Base-by-base conservation (phyloP, 768 basidiomycete genomes). In the Melanogaster broomeanus region DNA sequence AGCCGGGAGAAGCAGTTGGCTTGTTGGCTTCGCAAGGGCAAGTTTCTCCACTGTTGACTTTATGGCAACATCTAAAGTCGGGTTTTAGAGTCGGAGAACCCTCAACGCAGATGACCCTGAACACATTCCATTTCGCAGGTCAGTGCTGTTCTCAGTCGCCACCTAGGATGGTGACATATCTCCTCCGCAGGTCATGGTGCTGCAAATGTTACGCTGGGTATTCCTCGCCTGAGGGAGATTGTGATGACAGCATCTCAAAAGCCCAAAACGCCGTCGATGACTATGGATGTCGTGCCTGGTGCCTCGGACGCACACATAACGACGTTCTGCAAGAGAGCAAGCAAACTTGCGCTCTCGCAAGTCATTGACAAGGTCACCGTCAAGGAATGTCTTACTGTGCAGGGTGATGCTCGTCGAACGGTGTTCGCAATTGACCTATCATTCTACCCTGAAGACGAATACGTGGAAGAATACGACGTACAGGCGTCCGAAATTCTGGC, bases 71-170 rank as follows among this genome's bases (percentile, higher is more conserved):
- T 33, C 52, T 50, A 48, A 40, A 48, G 42, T 45, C 47, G 7
- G 9, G 30, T 42, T 47, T 8, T 53, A 98, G 97, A 73, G 84
- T 99, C 38, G 97, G 97, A 45, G 97, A 99, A 69, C 97, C 97
- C 5, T 99, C 97, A 15, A 99, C 97, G 0, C 97, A 99, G 68
- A 99, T 99, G 97, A 99, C 97, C 9, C 74, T 99, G 56, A 99
- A 99, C 68, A 99, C 97, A 12, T 99, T 99, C 83, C 97, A 99
- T 76, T 95, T 99, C 63, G 97, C 97, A 60, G 96, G 93, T 85
- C 69, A 62, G 80, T 64, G 33, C 56, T 52, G 42, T 34, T 25
- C 31, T 21, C 11, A 3, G 13, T 49, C n/a, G 19, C 30, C 37
- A 41, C 8, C n/a, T 22, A 5, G 12, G 3, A 8, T 19, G 16